These are phyloP conservation scores for Lactarius hatsudake DNA, from an alignment of 768 basidiomycete species.

Conservation along the genomic window DNA sequence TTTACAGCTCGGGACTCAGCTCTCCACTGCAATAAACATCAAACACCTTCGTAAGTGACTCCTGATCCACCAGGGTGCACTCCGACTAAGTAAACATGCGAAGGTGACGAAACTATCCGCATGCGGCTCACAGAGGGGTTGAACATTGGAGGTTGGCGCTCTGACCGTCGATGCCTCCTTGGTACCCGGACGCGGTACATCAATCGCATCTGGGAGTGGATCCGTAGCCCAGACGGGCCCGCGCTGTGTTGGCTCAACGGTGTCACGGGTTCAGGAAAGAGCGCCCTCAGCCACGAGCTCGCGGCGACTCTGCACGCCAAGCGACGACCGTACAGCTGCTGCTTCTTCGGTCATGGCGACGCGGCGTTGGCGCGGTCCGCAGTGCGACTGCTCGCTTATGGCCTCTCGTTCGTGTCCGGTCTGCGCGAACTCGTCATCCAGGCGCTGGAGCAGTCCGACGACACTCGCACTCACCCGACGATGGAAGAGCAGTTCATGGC, in stretches of 20 bases:
- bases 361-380: slow-evolving; percentile 18
- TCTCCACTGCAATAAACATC: slow-evolving; percentile 14
- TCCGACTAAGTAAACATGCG: neutral
- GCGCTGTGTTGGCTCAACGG: slow-evolving; percentile 24
- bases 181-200: slow-evolving; percentile 25
- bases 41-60: slow-evolving; percentile 18
- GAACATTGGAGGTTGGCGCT: slow-evolving; percentile 19
- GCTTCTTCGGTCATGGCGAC: slow-evolving; percentile 26
- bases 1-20: slow-evolving; percentile 16
- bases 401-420: slow-evolving; percentile 18
- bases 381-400: slow-evolving; percentile 24
- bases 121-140: slow-evolving; percentile 14
- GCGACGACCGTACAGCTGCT: slow-evolving; percentile 23
- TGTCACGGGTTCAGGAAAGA: slow-evolving; percentile 29
- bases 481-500: slow-evolving; percentile 25
- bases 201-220: slow-evolving; percentile 19
- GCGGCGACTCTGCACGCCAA: slow-evolving; percentile 18
- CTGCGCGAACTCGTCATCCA: slow-evolving; percentile 14
- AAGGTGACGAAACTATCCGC: slow-evolving; percentile 17
- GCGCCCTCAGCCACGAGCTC: slow-evolving; percentile 26
- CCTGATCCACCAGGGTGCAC: neutral
- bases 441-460: slow-evolving; percentile 13
- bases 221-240: slow-evolving; percentile 13
- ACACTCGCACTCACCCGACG: slow-evolving; percentile 2
- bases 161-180: slow-evolving; percentile 17